These are phyloP conservation scores for Macroventuria anomochaeta DNA, from an alignment of 2,329 filamentous ascomycete genomes.

Conservation along the genomic window DNA sequence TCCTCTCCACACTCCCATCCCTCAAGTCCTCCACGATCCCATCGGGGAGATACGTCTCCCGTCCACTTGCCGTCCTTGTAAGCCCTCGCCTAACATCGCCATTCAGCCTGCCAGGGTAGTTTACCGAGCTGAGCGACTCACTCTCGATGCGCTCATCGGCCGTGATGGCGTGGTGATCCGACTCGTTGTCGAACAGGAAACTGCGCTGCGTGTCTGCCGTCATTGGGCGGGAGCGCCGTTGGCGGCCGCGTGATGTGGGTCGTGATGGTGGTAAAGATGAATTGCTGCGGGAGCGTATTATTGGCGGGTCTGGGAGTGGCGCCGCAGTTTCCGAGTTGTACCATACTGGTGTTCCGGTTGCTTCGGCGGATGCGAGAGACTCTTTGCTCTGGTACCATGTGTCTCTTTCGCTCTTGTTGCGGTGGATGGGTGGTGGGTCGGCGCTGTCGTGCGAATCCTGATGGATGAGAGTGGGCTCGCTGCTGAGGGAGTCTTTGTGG, in stretches of 20 bases:
- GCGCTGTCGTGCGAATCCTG: constrained; percentile 8
- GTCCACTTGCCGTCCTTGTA: constrained; percentile 8
- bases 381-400: constrained; percentile 14
- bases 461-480: constrained; percentile 15
- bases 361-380: not conserved
- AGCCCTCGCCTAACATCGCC: constrained; percentile 1
- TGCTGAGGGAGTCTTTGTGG: constrained; percentile 13
- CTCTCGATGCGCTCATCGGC: constrained; percentile 1
- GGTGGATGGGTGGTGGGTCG: constrained; percentile 2
- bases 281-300: constrained; percentile 1
- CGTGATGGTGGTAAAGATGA: constrained; percentile 6
- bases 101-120: constrained; percentile 11
- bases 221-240: not conserved
- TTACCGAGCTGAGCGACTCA: not conserved
- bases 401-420: constrained; percentile 5
- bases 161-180: constrained; percentile 4
- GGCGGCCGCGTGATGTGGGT: constrained; percentile 7
- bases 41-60: constrained; percentile 21
- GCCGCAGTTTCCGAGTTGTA: not conserved
- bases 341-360: not conserved
- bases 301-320: not conserved
- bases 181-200: not conserved
- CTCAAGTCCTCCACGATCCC: constrained; percentile 3
- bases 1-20: constrained; percentile 9
- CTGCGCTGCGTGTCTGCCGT: constrained; percentile 10